These are phyloP conservation scores for Ceratobasidium sp. DNA, from an alignment of 1,284 basidiomycete species.

Conservation along the genomic window DNA sequence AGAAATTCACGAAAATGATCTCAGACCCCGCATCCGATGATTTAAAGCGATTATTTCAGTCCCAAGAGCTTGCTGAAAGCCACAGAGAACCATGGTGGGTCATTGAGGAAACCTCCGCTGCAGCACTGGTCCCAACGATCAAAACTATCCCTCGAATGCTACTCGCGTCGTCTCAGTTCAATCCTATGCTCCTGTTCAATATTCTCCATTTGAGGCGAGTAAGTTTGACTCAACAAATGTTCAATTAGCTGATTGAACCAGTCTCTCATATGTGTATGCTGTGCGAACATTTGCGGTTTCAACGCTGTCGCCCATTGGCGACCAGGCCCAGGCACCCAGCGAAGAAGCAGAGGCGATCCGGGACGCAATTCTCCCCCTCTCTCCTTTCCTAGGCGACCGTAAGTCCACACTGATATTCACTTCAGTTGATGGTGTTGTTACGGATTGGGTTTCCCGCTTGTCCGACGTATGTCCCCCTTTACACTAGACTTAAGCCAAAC, in stretches of 20 bases:
- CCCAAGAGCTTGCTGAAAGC: conserved; percentile 63
- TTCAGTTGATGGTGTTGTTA: conserved; percentile 63
- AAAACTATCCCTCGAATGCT: conserved; percentile 64
- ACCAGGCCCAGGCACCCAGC: conserved; percentile 46
- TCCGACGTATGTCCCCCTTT: conserved; percentile 3
- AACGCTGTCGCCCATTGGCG: conserved; percentile 57
- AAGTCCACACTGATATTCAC: conserved; percentile 63
- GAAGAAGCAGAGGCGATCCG: conserved; percentile 59
- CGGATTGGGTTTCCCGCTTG: conserved; percentile 46
- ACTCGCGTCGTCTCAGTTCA: conserved; percentile 53
- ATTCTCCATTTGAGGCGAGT: conserved; percentile 72
- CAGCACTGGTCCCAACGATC: conserved; percentile 56
- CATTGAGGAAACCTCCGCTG: conserved; percentile 52
- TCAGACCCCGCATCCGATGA: conserved; percentile 67
- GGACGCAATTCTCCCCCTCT: conserved; percentile 61
- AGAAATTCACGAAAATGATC: conserved; percentile 67
- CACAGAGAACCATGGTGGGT: conserved; percentile 49
- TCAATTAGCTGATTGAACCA: conserved; percentile 49
- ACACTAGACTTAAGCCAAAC: too few species aligned
- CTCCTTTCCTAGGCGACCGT: conserved; percentile 70
- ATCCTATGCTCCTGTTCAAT: conserved; percentile 68
- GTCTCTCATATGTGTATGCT: conserved; percentile 72
- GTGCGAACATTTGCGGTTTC: conserved; percentile 69
- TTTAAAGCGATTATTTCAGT: conserved; percentile 67
- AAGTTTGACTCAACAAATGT: not conserved